Percentiles rank a stretch among this genome's conserved stretches.
Evolutionary conservation across 495 filamentous ascomycete genomes (phyloP).

Genomic region (Trichoderma orchidacearum): DNA sequence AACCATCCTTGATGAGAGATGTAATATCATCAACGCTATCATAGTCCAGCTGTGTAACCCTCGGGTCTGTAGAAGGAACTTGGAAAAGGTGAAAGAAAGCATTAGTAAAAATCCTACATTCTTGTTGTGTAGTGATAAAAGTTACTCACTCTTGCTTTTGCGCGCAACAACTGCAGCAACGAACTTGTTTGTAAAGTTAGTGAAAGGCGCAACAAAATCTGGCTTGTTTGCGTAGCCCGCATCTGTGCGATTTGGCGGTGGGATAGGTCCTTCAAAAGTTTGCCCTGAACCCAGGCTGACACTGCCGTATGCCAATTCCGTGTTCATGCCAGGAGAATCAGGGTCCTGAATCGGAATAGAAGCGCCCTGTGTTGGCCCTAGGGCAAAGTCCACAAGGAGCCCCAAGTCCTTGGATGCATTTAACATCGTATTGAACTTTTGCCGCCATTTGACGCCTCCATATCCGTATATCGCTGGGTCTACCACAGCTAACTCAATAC

Average conservation of each 20-base stretch:
- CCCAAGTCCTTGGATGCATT: neutral
- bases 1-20: neutral
- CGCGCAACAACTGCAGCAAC: constrained; percentile 2
- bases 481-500: neutral
- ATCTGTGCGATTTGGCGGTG: neutral
- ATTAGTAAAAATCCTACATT: too few species aligned
- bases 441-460: neutral
- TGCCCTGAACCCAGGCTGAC: neutral
- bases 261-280: neutral
- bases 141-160: neutral
- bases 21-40: neutral
- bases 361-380: constrained; percentile 1
- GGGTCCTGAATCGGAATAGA: constrained; percentile 1
- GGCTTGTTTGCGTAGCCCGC: constrained; percentile 1
- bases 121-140: neutral
- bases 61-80: neutral
- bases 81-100: neutral
- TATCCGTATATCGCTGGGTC: constrained; percentile 1
- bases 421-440: constrained; percentile 1
- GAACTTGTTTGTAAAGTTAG: constrained; percentile 1
- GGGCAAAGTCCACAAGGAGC: neutral
- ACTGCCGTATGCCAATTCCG: neutral
- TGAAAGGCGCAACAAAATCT: neutral
- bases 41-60: neutral
- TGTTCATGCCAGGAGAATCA: constrained; percentile 2